phyloP scores from a whole-genome alignment of 306 rosid genomes.

The Sophora flavescens region DNA sequence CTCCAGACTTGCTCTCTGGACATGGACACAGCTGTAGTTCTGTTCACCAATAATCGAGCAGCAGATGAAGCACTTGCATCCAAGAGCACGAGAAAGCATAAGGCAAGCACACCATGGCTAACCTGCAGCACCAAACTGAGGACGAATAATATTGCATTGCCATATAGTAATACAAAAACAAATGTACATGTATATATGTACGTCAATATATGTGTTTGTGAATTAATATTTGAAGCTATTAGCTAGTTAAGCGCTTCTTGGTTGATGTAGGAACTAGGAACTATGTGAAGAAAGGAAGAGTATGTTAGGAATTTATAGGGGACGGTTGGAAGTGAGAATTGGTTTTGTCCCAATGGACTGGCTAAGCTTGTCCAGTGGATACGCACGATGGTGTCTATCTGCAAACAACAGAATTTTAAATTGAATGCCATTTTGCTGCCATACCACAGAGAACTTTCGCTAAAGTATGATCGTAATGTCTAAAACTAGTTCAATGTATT shows the following conservation, averaged over 20 bases:
- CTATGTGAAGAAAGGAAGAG: not conserved
- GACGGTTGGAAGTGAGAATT: not conserved
- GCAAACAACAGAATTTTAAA: not conserved
- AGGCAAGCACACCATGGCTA: slow-evolving; percentile 19
- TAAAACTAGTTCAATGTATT: not conserved
- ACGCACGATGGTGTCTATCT: not conserved
- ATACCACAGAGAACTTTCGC: not conserved
- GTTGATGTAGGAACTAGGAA: no score
- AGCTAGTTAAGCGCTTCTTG: no score
- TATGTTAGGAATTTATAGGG: not conserved
- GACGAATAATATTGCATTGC: not conserved
- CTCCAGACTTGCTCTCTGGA: slow-evolving; percentile 15
- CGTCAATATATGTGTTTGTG: not conserved
- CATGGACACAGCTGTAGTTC: not conserved
- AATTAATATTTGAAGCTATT: not conserved
- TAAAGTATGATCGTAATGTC: not conserved
- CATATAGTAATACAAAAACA: not conserved
- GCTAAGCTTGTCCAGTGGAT: not conserved
- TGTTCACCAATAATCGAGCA: slow-evolving; percentile 9
- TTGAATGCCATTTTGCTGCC: not conserved
- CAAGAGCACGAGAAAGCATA: slow-evolving; percentile 41
- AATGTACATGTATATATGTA: not conserved
- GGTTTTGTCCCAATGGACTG: not conserved
- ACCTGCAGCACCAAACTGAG: not conserved
- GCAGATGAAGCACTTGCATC: slow-evolving; percentile 6